Base-by-base conservation (phyloP, 2,329 filamentous ascomycete genomes). In the Phaeosphaeriaceae sp. region DNA sequence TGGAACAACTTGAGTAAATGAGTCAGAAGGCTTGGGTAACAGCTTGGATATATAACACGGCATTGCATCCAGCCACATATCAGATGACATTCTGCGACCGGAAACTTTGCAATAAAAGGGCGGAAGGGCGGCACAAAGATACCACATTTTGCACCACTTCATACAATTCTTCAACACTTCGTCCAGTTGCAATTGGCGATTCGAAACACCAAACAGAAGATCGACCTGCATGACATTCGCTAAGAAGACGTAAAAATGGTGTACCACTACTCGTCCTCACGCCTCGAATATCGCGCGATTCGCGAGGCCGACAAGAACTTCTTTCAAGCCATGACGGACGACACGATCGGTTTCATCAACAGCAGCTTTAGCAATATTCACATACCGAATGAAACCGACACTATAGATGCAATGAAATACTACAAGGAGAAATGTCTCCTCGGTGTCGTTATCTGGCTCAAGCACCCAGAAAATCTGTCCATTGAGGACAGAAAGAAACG, bases 251-350 rank as follows among this genome's bases (percentile, higher is more conserved):
- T 47, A 43, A 49, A 52, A 49, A 57, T 28, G 7, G 28, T 21
- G 4, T 50, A 47, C 42, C 70, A 68, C 21, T 73, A 70, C 60
- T 59, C 66, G 24, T 67, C 64, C 57, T 42, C 60, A 0, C 68
- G 68, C 32, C 70, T 75, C 6, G 51, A 61, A 52, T 70, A 68
- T 52, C 72, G 70, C 55, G 68, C 69, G 15, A 57, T 74, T n/a
- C 65, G 63, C 19, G 56, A 62, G 9, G 49, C 59, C 21, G 71
- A 75, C 56, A 57, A 64, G n/a, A 22, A 61, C 3, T 54, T 73
- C 51, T 75, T 73, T 65, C 26, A 50, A 5, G 63, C 66, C 42
- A 63, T 75, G 10, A 66, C 66, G 49, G 58, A 62, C 52, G 73
- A 75, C 59, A 52, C 55, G 10, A 26, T 51, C 28, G 71, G 72